Evolutionary conservation across 768 basidiomycete genomes (phyloP), one percentile per base, ranked within the genome.

Genomic region (Boletus subcaerulescens): DNA sequence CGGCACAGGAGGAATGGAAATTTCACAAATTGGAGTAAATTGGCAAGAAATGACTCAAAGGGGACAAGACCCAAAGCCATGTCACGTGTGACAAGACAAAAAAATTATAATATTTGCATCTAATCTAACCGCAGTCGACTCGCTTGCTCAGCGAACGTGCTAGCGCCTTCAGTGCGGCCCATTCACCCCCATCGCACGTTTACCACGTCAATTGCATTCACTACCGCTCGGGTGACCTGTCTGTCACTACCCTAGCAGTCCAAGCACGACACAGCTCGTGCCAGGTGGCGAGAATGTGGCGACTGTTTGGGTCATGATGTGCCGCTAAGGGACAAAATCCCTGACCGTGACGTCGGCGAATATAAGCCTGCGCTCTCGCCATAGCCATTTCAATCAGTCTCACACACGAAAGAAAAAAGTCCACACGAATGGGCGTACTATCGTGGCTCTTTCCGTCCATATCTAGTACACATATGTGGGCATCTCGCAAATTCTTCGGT

Each of bases 1-100:
- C 68, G 52, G 69, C 71, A 72, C 71, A 69, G 69, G 69, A 71
- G 66, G 63, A 71, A 71, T 67, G 65, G 66, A 72, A 70, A 71
- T 66, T 59, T 69, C 66, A 60, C 63, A 70, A 68, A 66, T 62
- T 64, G 54, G 59, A 24, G 64, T 64, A 60, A 69, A 60, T 63
- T 57, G 39, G 53, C 52, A 59, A 58, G 59, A 67, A 69, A 70
- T 71, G 71, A 71, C 60, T 71, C 68, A 64, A 71, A 61, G 59
- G 31, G 62, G 69, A 70, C 66, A 68, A 65, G 63, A 36, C 54
- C 48, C 45, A 44, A 18, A 15, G 38, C 45, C 17, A 65, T 53
- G 63, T 68, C 61, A 63, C 66, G 60, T 51, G 64, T 67, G 61
- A 67, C 56, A 36, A 46, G 39, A 49, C 20, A 22, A 47, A 33